phyloP scores from a whole-genome alignment of 805 yeast species.

The Kazachstania africana region DNA sequence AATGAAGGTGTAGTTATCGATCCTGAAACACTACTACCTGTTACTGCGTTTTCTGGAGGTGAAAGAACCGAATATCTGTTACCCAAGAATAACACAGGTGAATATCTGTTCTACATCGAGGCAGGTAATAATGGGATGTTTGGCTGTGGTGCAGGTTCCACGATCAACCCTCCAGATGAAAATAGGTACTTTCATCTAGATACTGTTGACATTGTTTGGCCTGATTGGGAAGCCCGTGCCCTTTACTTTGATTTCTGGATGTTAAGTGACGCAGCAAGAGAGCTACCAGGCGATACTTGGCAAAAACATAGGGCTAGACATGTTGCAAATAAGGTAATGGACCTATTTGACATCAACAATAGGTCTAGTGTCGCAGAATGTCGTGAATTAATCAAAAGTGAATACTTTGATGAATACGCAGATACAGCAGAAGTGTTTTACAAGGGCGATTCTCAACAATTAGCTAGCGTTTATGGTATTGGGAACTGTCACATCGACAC shows the following conservation, averaged over 20 bases:
- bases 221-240: constrained; percentile 70
- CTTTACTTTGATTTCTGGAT: constrained; percentile 76
- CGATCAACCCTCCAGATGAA: constrained; percentile 57
- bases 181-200: constrained; percentile 58
- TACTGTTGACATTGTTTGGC: constrained; percentile 68
- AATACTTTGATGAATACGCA: constrained; percentile 50
- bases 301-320: constrained; percentile 77
- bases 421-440: constrained; percentile 58
- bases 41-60: constrained; percentile 79
- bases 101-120: constrained; percentile 69
- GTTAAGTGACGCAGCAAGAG: constrained; percentile 84
- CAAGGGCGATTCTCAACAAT: constrained; percentile 25
- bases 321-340: constrained; percentile 73
- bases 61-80: constrained; percentile 66
- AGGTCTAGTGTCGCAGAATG: constrained; percentile 46
- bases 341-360: constrained; percentile 65
- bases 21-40: constrained; percentile 46
- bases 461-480: constrained; percentile 62
- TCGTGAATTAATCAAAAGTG: constrained; percentile 47
- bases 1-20: constrained; percentile 78
- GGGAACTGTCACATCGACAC: constrained; percentile 97
- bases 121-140: constrained; percentile 93
- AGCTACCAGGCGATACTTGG: constrained; percentile 61
- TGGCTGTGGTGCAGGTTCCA: constrained; percentile 55
- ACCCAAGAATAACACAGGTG: constrained; percentile 40